Evolutionary conservation across 192 early-diverging fungal genomes (phyloP).

Genomic region (Podila verticillata): DNA sequence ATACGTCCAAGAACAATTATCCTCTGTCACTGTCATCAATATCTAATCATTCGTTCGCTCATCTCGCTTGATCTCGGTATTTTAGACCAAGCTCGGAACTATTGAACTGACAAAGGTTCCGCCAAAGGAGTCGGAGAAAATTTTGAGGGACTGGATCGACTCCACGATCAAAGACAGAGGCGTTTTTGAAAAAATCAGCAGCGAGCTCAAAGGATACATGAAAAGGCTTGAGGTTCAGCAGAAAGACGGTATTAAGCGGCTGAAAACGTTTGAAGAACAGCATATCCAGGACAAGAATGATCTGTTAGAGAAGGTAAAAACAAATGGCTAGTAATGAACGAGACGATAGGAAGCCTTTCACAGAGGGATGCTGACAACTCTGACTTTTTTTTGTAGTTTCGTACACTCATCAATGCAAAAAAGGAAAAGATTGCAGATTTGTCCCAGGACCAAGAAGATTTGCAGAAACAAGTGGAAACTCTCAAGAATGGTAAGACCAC

Average conservation of each 20-base stretch:
- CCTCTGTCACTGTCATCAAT: neutral
- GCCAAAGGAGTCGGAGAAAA: slow-evolving; percentile 19
- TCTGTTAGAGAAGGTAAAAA: slow-evolving; percentile 33
- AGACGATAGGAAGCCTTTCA: neutral
- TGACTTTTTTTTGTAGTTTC: slow-evolving; percentile 13
- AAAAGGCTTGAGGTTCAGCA: slow-evolving; percentile 12
- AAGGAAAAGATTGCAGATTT: slow-evolving; percentile 31
- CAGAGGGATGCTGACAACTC: neutral
- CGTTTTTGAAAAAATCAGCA: slow-evolving; percentile 26
- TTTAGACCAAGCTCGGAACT: slow-evolving; percentile 33
- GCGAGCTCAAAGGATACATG: slow-evolving; percentile 9
- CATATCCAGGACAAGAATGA: slow-evolving; percentile 12
- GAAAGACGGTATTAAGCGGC: slow-evolving; percentile 14
- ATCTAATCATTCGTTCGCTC: neutral
- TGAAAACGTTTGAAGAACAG: slow-evolving; percentile 18
- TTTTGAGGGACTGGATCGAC: slow-evolving; percentile 31
- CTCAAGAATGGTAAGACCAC: slow-evolving; percentile 19
- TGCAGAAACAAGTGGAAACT: slow-evolving; percentile 8
- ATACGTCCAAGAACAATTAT: neutral
- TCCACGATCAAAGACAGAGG: slow-evolving; percentile 35
- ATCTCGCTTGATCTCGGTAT: neutral
- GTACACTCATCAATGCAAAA: slow-evolving; percentile 29
- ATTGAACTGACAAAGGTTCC: slow-evolving; percentile 19
- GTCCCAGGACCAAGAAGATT: neutral
- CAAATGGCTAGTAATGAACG: neutral